Evolutionary conservation across 2,329 filamentous ascomycete genomes (phyloP).

Genomic region (Cephalotrichum gorgonifer): DNA sequence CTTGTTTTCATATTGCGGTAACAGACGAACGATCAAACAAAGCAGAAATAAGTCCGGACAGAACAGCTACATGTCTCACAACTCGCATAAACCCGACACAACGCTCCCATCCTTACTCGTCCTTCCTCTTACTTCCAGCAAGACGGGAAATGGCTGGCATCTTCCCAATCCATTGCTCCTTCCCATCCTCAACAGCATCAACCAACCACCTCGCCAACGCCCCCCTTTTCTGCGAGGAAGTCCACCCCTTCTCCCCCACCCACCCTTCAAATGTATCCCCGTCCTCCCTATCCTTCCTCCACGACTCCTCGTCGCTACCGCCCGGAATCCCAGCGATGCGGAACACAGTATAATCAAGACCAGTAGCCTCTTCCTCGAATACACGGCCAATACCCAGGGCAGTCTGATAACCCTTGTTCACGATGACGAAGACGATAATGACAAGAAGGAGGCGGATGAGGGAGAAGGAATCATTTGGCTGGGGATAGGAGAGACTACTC

Average conservation of each 20-base stretch:
- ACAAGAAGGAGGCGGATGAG: conserved; percentile 6
- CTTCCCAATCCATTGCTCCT: conserved; percentile 12
- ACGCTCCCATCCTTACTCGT: too few relatives aligned
- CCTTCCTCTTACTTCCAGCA: neutral
- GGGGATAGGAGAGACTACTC: conserved; percentile 19
- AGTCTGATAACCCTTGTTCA: conserved; percentile 9
- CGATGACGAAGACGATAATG: conserved; percentile 8
- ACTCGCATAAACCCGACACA: too few relatives aligned
- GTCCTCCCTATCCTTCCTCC: conserved; percentile 16
- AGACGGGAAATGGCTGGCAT: conserved; percentile 14
- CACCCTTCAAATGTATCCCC: conserved; percentile 12
- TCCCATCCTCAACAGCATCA: conserved; percentile 12
- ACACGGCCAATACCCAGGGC: conserved; percentile 11
- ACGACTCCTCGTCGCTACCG: conserved; percentile 13
- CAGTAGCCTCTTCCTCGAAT: conserved; percentile 13
- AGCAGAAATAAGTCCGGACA: too few relatives aligned
- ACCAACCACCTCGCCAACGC: conserved; percentile 18
- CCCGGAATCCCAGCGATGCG: conserved; percentile 17
- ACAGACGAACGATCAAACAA: too few relatives aligned
- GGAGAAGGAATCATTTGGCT: conserved; percentile 13
- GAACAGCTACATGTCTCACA: too few relatives aligned
- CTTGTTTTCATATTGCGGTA: too few relatives aligned
- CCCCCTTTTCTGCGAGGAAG: conserved; percentile 8
- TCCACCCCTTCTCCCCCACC: conserved; percentile 12
- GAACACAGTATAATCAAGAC: conserved; percentile 18